These are phyloP conservation scores for Wickerhamiella allomyrinae DNA, from an alignment of 805 yeast genomes.

Conservation along the genomic window DNA sequence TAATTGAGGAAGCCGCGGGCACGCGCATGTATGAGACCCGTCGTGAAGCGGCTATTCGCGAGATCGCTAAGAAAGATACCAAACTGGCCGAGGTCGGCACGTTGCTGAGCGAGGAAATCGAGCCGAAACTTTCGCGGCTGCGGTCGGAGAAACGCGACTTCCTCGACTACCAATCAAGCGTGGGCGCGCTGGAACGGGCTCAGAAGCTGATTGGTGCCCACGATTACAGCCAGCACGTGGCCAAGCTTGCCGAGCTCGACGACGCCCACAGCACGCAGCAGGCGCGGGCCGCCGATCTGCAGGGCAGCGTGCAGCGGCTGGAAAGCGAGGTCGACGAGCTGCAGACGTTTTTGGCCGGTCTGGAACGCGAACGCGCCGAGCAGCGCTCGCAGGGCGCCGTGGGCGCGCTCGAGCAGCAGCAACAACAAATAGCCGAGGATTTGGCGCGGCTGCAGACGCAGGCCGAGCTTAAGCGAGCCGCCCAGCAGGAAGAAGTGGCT, in stretches of 20 bases:
- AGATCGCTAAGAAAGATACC: slow-evolving; percentile 81
- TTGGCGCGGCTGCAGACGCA: slow-evolving; percentile 4
- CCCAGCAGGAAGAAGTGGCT: neutral
- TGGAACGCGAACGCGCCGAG: slow-evolving; percentile 39
- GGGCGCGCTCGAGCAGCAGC: neutral
- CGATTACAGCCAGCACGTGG: slow-evolving; percentile 36
- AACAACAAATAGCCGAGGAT: slow-evolving; percentile 1
- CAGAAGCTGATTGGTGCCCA: slow-evolving; percentile 65
- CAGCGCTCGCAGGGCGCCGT: neutral
- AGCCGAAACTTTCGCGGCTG: slow-evolving; percentile 73
- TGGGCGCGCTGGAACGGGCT: slow-evolving; percentile 62
- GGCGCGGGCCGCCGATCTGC: neutral
- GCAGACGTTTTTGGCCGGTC: slow-evolving; percentile 39
- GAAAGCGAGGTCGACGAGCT: slow-evolving; percentile 45
- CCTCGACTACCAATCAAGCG: slow-evolving; percentile 74
- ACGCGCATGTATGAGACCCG: slow-evolving; percentile 91
- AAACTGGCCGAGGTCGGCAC: slow-evolving; percentile 66
- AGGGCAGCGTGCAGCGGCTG: slow-evolving; percentile 21
- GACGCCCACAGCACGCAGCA: neutral
- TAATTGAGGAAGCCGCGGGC: slow-evolving; percentile 97
- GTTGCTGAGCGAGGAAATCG: slow-evolving; percentile 71
- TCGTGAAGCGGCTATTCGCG: slow-evolving; percentile 77
- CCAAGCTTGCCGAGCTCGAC: neutral
- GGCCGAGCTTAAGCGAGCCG: neutral
- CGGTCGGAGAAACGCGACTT: slow-evolving; percentile 70